These are phyloP conservation scores for Puccinellia tenuiflora DNA, from an alignment of 176 grass and related monocot genomes.

Conservation along the genomic window DNA sequence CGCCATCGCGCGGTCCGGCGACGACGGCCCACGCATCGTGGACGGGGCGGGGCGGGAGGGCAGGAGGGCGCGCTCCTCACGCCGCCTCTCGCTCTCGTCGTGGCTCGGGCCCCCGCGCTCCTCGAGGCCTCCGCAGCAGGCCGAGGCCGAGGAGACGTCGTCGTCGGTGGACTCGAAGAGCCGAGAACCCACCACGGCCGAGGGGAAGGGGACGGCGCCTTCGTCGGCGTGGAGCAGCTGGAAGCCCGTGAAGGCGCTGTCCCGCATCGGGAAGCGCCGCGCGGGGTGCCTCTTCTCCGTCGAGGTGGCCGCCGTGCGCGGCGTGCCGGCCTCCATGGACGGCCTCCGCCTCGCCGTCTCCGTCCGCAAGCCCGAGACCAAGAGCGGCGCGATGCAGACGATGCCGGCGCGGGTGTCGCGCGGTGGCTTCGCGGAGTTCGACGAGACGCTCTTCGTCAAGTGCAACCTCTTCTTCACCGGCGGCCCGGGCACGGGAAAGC, in stretches of 20 bases:
- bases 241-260: conserved; percentile 71
- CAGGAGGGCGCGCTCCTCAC: conserved; percentile 18
- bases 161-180: background rate
- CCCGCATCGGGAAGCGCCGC: conserved; percentile 60
- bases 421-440: conserved; percentile 50
- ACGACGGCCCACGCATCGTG: conserved; percentile 20
- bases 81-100: conserved; percentile 22
- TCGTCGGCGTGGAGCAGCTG: conserved; percentile 55
- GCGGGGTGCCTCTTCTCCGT: conserved; percentile 71
- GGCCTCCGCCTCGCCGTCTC: conserved; percentile 64
- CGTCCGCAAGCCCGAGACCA: conserved; percentile 66
- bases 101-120: background rate
- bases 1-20: conserved; percentile 32
- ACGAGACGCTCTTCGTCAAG: conserved; percentile 71
- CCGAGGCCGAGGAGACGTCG: background rate
- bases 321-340: conserved; percentile 43
- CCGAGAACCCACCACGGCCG: background rate
- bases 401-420: conserved; percentile 48
- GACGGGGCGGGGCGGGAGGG: conserved; percentile 10
- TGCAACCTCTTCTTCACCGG: conserved; percentile 74
- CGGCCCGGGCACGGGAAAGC: conserved; percentile 58
- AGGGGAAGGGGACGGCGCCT: background rate
- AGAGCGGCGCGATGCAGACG: conserved; percentile 55
- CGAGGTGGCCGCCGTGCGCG: conserved; percentile 43
- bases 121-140: background rate